phyloP scores from a whole-genome alignment of 2,329 filamentous ascomycete genomes.

The Ophiosphaerella narmari region DNA sequence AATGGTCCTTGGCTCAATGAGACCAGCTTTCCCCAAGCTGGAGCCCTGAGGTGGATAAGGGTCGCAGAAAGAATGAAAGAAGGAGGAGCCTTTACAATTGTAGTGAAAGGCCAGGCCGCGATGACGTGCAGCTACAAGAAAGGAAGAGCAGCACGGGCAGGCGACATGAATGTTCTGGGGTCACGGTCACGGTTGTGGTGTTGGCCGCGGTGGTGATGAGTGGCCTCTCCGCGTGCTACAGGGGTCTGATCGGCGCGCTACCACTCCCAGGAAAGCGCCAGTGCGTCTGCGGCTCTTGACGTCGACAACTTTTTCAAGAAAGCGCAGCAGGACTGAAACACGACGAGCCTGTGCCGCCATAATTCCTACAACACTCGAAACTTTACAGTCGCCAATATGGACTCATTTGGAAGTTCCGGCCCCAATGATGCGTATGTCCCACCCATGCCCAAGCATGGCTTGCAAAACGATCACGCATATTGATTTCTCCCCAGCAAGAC shows the following conservation, averaged over 20 bases:
- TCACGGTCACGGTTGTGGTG: constrained; percentile 10
- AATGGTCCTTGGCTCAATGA: constrained; percentile 13
- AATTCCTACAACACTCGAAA: not conserved
- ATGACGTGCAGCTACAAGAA: constrained; percentile 24
- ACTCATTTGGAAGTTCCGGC: constrained; percentile 35
- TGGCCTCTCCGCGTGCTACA: constrained; percentile 41
- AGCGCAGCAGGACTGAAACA: constrained; percentile 2
- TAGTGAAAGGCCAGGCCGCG: constrained; percentile 12
- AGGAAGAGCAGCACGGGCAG: constrained; percentile 27
- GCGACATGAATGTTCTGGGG: constrained; percentile 31
- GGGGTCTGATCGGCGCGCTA: constrained; percentile 20
- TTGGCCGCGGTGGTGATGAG: constrained; percentile 27
- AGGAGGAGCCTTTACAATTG: constrained; percentile 34
- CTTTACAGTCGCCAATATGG: constrained; percentile 26
- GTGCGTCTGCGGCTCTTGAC: constrained; percentile 30
- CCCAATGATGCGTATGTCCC: constrained; percentile 41
- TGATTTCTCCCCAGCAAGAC: constrained; percentile 41
- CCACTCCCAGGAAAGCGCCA: constrained; percentile 20
- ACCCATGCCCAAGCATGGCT: not conserved
- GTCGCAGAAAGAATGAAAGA: constrained; percentile 31
- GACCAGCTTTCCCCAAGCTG: constrained; percentile 22
- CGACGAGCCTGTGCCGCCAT: not conserved
- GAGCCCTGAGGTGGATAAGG: not conserved
- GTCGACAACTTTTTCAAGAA: constrained; percentile 33
- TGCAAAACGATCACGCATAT: not conserved